Base-by-base conservation (phyloP, 2,329 filamentous ascomycete species). In the Orbilia brochopaga region DNA sequence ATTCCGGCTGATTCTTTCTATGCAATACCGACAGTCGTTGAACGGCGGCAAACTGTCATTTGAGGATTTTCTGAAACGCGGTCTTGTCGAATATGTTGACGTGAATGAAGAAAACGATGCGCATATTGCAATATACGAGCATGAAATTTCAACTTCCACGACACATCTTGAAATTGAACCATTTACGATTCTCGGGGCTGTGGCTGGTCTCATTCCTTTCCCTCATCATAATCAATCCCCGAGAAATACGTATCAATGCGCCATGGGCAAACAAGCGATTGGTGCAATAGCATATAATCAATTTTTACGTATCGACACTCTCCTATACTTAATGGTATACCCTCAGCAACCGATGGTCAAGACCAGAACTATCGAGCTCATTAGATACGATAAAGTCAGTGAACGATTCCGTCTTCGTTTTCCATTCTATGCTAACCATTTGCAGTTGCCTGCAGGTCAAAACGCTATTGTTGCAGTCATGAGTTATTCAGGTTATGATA, bases 241-340 rank as follows among this genome's bases (percentile, higher is more conserved):
- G 8, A 86, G 94, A 84, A 99, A 99, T 79, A 99, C 94, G 0
- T 99, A 99, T 78, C 93, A 97, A 83, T 97, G 93, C 81, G 94
- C 94, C 81, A 99, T 99, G 94, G 94, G 94, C 85, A 99, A 99
- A 82, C 94, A 99, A 89, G 94, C 94, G 42, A 97, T 99, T 79
- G 94, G 94, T 35, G 92, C 93, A 35, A 97, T 99, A 78, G 94
- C 93, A 15, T 96, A 96, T 78, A 99, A 99, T 78, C 94, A 99
- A 79, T 96, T 97, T 81, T 90, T 93, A 77, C 88, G 94, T 64
- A 97, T 99, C 79, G 94, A 99, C 78, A 97, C 93, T 0, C 84
- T 99, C 15, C 86, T 99, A 5, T 97, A 97, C 79, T 90, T 96
- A 0, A 90, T 99, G 82, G 94, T 99, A 2, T 99, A 99, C 78